These are phyloP conservation scores for Amyloporia xantha DNA, from an alignment of 768 basidiomycete species.

Conservation along the genomic window DNA sequence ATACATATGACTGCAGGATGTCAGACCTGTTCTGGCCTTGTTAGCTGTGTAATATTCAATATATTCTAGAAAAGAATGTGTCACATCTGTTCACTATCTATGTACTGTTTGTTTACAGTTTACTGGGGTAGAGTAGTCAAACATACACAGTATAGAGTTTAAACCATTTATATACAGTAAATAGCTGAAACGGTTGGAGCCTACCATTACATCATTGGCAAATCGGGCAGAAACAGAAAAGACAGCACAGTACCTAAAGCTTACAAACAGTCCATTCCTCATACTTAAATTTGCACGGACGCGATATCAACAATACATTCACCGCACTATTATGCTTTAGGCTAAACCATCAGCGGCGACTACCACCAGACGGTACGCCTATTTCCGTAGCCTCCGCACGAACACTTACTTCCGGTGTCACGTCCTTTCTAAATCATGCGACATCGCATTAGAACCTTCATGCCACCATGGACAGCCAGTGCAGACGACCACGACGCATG, in stretches of 20 bases:
- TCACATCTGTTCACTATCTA: no score
- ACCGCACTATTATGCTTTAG: not conserved
- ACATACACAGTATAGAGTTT: no score
- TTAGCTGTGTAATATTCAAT: no score
- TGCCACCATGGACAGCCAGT: constrained; percentile 83
- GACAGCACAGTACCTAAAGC: not conserved
- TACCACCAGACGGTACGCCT: constrained; percentile 81
- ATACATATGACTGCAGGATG: no score
- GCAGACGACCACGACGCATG: constrained; percentile 95
- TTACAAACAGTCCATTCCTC: not conserved
- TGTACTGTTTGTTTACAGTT: no score
- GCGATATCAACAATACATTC: not conserved
- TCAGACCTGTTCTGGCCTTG: no score
- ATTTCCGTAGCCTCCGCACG: constrained; percentile 89
- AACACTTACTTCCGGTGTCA: constrained; percentile 86
- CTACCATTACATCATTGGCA: no score
- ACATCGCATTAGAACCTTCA: constrained; percentile 91
- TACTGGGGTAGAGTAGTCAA: no score
- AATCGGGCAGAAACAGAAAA: constrained; percentile 5
- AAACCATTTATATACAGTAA: no score
- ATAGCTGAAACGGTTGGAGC: no score
- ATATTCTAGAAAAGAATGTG: no score
- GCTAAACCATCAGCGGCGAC: constrained; percentile 58
- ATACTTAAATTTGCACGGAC: not conserved
- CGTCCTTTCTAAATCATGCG: constrained; percentile 94